Evolutionary conservation across 2,329 filamentous ascomycete genomes (phyloP), one percentile per base, ranked within the genome.

Genomic region (Cladosporium oxysporum): DNA sequence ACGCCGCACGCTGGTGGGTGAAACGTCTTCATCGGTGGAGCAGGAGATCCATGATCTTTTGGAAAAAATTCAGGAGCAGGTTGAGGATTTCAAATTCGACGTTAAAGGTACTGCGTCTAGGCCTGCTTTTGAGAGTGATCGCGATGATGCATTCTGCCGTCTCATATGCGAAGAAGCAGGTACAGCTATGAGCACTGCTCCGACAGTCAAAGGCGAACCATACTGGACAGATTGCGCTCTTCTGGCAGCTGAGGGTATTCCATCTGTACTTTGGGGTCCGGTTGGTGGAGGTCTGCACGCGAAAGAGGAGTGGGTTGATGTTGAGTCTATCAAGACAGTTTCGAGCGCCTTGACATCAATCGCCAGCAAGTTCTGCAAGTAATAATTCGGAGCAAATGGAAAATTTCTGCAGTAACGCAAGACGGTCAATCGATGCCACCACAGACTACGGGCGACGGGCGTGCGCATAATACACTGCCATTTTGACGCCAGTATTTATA

Each of bases 221-320:
- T 61, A 49, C 41, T 61, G 58, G 58, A 61, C 58, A 16, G 58
- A 61, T n/a, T 49, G 58, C 12, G 58, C 58, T 61, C 58, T 61
- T 35, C 18, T 61, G 12, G 58, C 58, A 7, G 41, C 37, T 16
- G 58, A 61, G 3, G 58, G 58, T 10, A 61, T 61, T 35, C 58
- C 58, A 4, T 26, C 58, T 23, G 10, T 61, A 21, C 58, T 61
- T 14, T 61, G 58, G 58, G 58, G 58, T 33, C 58, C 58, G 5
- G 35, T 50, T 12, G 58, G 58, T 16, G 58, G 47, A 21, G 58
- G 58, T 16, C 12, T 61, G 18, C 58, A 61, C 10, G 58, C 58
- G 11, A 61, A 61, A 11, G 58, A 61, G n/a, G 58, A 61, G n/a
- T 61, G 58, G 58, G 58, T 18, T 8, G 58, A 61, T 5, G 44